Conservation (phyloP, 345 rosid genomes). For the Pseudoturritis turrita region DNA sequence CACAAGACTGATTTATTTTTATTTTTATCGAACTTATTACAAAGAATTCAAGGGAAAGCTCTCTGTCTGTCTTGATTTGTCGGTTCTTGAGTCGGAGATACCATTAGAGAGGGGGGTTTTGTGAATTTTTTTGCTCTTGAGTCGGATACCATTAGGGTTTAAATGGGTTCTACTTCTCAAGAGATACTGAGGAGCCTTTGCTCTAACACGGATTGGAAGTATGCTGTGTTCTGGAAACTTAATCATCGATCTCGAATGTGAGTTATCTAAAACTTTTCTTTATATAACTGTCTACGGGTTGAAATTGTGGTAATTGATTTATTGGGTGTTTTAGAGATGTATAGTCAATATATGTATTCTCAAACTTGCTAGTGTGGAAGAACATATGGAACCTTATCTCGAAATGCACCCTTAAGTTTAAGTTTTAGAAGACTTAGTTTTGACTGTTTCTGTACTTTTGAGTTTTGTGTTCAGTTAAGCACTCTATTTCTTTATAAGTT, state of each 20-base stretch:
- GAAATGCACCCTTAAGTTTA: neutral
- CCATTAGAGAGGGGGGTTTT: neutral
- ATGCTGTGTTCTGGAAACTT: constrained; percentile 91
- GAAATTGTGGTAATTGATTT: neutral
- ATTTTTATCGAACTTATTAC: constrained; percentile 11
- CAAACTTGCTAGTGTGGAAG: constrained; percentile 3
- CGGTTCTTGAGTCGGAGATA: constrained; percentile 23
- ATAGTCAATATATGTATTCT: neutral
- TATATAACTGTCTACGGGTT: neutral
- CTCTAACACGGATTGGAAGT: constrained; percentile 69
- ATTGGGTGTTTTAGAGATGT: neutral
- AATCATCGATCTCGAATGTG: constrained; percentile 72
- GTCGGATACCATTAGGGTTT: constrained; percentile 3
- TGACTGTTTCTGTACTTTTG: neutral
- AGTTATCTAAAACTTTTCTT: constrained; percentile 22
- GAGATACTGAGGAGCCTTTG: constrained; percentile 67
- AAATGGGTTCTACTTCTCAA: constrained; percentile 59
- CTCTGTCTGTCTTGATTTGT: constrained; percentile 22
- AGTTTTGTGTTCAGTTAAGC: neutral
- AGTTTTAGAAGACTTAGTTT: neutral
- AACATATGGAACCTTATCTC: neutral
- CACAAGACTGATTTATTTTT: neutral
- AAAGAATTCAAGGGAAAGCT: constrained; percentile 2
- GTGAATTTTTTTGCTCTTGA: too few relatives aligned
- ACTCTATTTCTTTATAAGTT: neutral